Evolutionary conservation across 306 rosid genomes (phyloP).

Genomic region (Glycine latifolia): DNA sequence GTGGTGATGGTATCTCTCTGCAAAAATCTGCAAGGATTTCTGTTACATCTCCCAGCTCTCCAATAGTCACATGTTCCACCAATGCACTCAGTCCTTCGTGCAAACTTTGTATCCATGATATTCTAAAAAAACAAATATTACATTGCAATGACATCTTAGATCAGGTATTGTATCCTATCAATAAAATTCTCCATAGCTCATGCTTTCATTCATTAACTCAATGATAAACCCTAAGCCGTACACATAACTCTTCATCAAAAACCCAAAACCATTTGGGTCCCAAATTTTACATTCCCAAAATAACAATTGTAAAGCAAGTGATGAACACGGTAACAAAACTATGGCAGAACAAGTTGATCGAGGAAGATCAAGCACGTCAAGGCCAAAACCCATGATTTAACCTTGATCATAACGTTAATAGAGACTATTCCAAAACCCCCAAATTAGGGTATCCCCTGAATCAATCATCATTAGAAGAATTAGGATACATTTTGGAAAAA

Average conservation of each 20-base stretch:
- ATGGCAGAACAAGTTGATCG: too few species aligned
- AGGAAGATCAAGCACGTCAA: too few species aligned
- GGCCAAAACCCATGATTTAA: too few species aligned
- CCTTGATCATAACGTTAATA: too few species aligned
- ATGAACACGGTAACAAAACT: too few species aligned
- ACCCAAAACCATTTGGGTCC: background rate
- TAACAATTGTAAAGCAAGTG: too few species aligned
- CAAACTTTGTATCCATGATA: background rate
- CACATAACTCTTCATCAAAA: too few species aligned
- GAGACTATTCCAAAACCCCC: too few species aligned
- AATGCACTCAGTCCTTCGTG: background rate
- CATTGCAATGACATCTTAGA: background rate
- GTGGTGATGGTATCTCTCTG: background rate
- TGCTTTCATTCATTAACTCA: background rate
- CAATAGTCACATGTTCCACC: slow-evolving; percentile 36
- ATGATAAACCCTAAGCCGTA: background rate
- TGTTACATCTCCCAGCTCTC: slow-evolving; percentile 43
- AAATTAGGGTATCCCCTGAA: too few species aligned
- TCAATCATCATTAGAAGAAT: too few species aligned
- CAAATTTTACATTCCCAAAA: too few species aligned
- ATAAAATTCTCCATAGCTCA: background rate
- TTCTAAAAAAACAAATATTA: background rate
- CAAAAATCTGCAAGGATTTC: slow-evolving; percentile 45
- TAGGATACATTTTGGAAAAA: too few species aligned
- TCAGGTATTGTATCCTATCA: background rate